These are phyloP conservation scores for Neonectria ditissima DNA, from an alignment of 2,329 filamentous ascomycete species.

Conservation along the genomic window DNA sequence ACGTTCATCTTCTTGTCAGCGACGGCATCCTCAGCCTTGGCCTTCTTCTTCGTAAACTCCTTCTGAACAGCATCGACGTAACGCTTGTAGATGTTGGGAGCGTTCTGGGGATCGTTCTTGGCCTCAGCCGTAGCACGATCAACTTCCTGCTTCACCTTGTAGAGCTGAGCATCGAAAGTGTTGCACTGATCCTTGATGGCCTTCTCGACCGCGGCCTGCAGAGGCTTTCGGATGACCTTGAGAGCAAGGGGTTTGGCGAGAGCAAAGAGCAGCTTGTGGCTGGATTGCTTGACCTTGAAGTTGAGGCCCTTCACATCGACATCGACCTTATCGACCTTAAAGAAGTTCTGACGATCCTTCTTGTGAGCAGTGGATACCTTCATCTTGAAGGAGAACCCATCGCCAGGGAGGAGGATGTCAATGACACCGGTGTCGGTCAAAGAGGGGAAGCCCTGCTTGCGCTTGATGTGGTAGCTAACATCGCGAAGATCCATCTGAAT, in stretches of 20 bases:
- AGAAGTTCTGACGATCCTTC: conserved; percentile 82
- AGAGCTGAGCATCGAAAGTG: conserved; percentile 79
- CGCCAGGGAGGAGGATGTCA: conserved; percentile 88
- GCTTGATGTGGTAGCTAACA: conserved; percentile 94
- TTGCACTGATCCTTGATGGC: conserved; percentile 86
- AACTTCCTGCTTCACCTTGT: conserved; percentile 84
- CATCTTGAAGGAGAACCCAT: conserved; percentile 92
- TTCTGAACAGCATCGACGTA: conserved; percentile 83
- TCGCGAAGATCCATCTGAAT: conserved; percentile 93
- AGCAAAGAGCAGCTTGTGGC: conserved; percentile 90
- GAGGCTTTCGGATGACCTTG: conserved; percentile 82
- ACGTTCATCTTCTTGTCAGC: conserved; percentile 76
- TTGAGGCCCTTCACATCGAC: conserved; percentile 85
- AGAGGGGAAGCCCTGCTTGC: conserved; percentile 91
- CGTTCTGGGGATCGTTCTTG: conserved; percentile 72
- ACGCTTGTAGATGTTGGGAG: conserved; percentile 86
- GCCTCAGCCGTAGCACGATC: conserved; percentile 74
- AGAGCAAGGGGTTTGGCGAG: conserved; percentile 90
- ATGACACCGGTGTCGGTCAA: conserved; percentile 89
- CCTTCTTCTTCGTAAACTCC: conserved; percentile 78
- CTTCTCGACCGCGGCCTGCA: conserved; percentile 91
- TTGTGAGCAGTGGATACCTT: conserved; percentile 85
- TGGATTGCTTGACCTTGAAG: conserved; percentile 94
- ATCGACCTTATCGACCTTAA: conserved; percentile 92
- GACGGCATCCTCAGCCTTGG: conserved; percentile 74